phyloP scores from a whole-genome alignment of 306 rosid genomes.

The Begonia masoniana region DNA sequence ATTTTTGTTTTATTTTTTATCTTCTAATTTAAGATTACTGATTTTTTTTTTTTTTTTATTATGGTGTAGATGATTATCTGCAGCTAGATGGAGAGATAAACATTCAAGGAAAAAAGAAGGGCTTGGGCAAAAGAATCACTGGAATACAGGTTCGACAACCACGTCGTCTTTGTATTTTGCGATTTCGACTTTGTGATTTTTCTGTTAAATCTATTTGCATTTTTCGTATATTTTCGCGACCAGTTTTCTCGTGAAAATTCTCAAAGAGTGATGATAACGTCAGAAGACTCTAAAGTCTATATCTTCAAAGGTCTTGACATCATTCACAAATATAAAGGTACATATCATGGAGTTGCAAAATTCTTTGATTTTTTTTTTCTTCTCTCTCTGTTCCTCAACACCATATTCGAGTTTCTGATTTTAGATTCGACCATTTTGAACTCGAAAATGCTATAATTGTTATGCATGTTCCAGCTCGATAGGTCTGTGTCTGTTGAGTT shows the following conservation, averaged over 20 bases:
- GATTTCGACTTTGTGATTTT: neutral
- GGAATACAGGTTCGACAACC: slow-evolving; percentile 60
- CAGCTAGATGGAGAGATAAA: slow-evolving; percentile 35
- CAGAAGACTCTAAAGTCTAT: slow-evolving; percentile 75
- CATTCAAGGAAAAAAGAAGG: slow-evolving; percentile 40
- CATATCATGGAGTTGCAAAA: too few relatives aligned
- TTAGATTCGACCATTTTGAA: too few relatives aligned
- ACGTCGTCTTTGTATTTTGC: neutral
- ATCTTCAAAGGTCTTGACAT: slow-evolving; percentile 55
- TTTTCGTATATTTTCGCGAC: slow-evolving; percentile 6
- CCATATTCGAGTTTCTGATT: too few relatives aligned
- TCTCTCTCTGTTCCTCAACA: too few relatives aligned
- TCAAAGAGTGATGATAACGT: slow-evolving; percentile 56
- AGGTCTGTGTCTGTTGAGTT: too few relatives aligned
- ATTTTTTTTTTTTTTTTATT: too few relatives aligned
- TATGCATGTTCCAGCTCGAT: too few relatives aligned
- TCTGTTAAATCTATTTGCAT: neutral
- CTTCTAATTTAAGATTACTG: too few relatives aligned
- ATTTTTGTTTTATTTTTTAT: too few relatives aligned
- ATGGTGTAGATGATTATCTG: too few relatives aligned
- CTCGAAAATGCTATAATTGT: too few relatives aligned
- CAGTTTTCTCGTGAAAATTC: slow-evolving; percentile 54
- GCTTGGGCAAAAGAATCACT: slow-evolving; percentile 63
- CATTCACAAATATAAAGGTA: slow-evolving; percentile 60
- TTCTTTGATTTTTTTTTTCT: too few relatives aligned